Evolutionary conservation across 2,329 filamentous ascomycete species (phyloP), one percentile per base, ranked within the genome.

Genomic region (Stagonosporopsis cucurbitacearum): DNA sequence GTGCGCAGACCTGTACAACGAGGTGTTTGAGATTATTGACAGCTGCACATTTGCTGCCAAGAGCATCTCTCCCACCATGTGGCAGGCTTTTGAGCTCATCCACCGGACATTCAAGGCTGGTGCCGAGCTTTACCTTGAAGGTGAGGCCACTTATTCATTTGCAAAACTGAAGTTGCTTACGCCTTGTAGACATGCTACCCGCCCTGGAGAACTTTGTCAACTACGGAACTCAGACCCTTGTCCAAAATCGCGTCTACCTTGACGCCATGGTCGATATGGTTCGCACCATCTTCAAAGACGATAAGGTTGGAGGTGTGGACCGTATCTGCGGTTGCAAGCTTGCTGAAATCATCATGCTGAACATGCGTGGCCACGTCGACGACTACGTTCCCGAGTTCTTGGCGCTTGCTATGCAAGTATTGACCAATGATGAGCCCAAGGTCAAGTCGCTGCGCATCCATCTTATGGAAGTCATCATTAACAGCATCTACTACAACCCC

Each of bases 21-120:
- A 99, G 75, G 87, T 98, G 5, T 99, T 99, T 66, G 95, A 99
- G 78, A 99, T 99, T 68, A 96, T 99, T 67, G 95, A 99, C 76
- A 97, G 92, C 82, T 99, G 95, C 82, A 99, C 95, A 7, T 99
- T 98, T 75, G 92, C 95, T 11, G 94, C 95, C 59, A 99, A 98
- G 82, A 86, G 86, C 55, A 98, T 99, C 65, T 97, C 95, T 1
- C 87, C 89, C 9, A 96, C 91, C 37, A 99, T 99, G 95, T 99
- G 95, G 95, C 88, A 94, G 77, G 94, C 95, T 2, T 99, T 99
- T 74, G 93, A 96, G 79, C 84, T 98, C 40, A 96, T 99, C 61
- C 94, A 98, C 78, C 87, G 91, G 63, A 97, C 94, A 1, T 99
- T 99, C 82, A 98, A 98, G 80, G 90, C 92, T 55, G 95, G 95